Evolutionary conservation across 2,329 filamentous ascomycete species (phyloP).

Genomic region (Pseudomassariella vexata): DNA sequence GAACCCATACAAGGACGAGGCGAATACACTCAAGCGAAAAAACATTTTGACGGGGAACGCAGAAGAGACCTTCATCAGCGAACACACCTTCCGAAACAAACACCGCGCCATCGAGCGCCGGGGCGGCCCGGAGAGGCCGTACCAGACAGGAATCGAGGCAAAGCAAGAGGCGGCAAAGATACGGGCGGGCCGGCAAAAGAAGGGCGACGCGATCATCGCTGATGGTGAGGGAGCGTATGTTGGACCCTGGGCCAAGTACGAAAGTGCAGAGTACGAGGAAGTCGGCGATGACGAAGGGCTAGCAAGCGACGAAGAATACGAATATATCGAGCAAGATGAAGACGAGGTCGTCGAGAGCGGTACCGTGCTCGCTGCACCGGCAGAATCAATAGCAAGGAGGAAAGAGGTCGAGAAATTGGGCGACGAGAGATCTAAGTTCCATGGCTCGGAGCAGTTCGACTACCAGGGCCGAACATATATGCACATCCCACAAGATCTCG

Average conservation of each 20-base stretch:
- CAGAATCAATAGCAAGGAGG: constrained; percentile 45
- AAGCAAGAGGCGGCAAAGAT: constrained; percentile 68
- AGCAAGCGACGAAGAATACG: constrained; percentile 70
- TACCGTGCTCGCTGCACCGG: constrained; percentile 52
- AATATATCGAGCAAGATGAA: constrained; percentile 68
- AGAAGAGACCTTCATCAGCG: constrained; percentile 82
- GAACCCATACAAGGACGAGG: constrained; percentile 68
- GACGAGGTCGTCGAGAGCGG: constrained; percentile 64
- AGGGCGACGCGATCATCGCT: constrained; percentile 76
- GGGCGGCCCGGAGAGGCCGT: constrained; percentile 51
- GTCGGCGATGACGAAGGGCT: constrained; percentile 70
- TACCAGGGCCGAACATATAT: constrained; percentile 97
- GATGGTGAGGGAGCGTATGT: constrained; percentile 86
- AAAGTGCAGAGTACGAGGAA: constrained; percentile 65
- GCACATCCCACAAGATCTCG: constrained; percentile 90
- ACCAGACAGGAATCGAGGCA: constrained; percentile 45
- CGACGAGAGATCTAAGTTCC: constrained; percentile 80
- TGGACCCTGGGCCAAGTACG: constrained; percentile 89
- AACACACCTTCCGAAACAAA: constrained; percentile 82
- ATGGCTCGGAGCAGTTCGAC: constrained; percentile 77
- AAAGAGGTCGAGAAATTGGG: constrained; percentile 55
- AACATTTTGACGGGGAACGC: constrained; percentile 82
- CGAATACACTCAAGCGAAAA: constrained; percentile 63
- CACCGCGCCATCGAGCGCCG: constrained; percentile 75
- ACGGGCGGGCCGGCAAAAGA: constrained; percentile 72